phyloP scores from a whole-genome alignment of 805 yeast species.

The Yamadazyma philogaea region DNA sequence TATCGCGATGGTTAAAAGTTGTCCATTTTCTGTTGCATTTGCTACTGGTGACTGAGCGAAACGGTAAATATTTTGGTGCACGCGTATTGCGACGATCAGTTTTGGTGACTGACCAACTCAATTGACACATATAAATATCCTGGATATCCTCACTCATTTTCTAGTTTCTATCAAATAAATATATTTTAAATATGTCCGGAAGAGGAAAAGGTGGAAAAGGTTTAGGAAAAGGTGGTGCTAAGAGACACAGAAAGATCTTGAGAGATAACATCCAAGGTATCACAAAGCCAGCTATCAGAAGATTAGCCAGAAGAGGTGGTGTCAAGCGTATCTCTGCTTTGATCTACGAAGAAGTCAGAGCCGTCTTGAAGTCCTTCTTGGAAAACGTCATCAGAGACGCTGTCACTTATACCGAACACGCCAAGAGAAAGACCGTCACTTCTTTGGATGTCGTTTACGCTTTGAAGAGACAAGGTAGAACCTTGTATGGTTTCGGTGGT shows the following conservation, averaged over 20 bases:
- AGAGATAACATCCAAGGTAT: constrained; percentile 99
- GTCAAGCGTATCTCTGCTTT: constrained; percentile 98
- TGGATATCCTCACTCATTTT: neutral
- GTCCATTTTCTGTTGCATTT: neutral
- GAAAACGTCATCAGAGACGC: constrained; percentile 98
- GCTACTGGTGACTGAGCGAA: neutral
- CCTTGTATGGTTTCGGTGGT: constrained; percentile 99
- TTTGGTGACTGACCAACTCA: neutral
- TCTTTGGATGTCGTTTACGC: constrained; percentile 98
- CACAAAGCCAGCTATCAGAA: constrained; percentile 98
- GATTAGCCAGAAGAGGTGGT: constrained; percentile 99
- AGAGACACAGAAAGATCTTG: constrained; percentile 98
- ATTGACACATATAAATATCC: constrained; percentile 8
- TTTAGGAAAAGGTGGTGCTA: constrained; percentile 99
- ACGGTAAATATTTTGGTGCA: constrained; percentile 3
- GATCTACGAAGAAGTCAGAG: constrained; percentile 98
- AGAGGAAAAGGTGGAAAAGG: constrained; percentile 99
- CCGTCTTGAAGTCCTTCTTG: constrained; percentile 89
- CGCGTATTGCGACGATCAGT: neutral
- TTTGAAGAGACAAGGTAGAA: constrained; percentile 99
- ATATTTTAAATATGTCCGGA: constrained; percentile 72
- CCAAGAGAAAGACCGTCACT: constrained; percentile 99
- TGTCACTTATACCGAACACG: constrained; percentile 98
- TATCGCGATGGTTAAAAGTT: neutral
- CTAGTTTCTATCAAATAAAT: constrained; percentile 4